Base-by-base conservation (phyloP, 78 protist species). In the Isochrysis galbana region DNA sequence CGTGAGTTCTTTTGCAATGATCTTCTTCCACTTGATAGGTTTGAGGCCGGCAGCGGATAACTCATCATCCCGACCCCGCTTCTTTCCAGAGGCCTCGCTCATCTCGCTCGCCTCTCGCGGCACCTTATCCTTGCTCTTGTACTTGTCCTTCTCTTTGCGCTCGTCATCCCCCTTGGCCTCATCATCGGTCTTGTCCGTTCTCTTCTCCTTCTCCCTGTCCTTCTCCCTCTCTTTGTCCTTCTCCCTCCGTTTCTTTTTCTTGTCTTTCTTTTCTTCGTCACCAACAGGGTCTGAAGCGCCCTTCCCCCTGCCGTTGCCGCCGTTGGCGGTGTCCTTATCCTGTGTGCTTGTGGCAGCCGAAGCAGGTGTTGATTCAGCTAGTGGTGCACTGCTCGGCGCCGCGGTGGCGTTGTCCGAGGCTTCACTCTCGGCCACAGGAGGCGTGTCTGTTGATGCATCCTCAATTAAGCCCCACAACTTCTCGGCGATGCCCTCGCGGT, bases 1-100 rank as follows among this genome's bases (percentile, higher is more conserved):
- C 46, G 5, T 77, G n/a, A 77, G 41, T 41, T 72, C 82, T 46
- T 77, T 77, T 36, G 84, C 23, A 46, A 77, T 17, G 46, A 77
- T 77, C 46, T 36, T 39, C 46, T 77, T 77, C 84, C 84, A 77
- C 46, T 77, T 77, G 46, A 77, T 39, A 17, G 80, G 80, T 41
- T 70, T 70, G 38, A 29, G 5, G 36, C 32, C 74, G 32, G 36
- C 74, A 2, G 11, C 67, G n/a, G 11, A 19, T 11, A 54, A 19
- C 67, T 54, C 67, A 54, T 22, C 67, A 19, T 54, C 67, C 67
- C 67, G 67, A 19, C 67, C n/a, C 19, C 67, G 11, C 67, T 19
- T 54, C 67, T 67, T 10, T 3, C 61, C 7, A 51, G 61, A 7
- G 61, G 61, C 61, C 29, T n/a, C 17, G 7, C 74, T n/a, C 74